Percentiles rank a stretch among this genome's conserved stretches.
Evolutionary conservation across 2,329 filamentous ascomycete genomes (phyloP).

Genomic region (Penicillium brasilianum): DNA sequence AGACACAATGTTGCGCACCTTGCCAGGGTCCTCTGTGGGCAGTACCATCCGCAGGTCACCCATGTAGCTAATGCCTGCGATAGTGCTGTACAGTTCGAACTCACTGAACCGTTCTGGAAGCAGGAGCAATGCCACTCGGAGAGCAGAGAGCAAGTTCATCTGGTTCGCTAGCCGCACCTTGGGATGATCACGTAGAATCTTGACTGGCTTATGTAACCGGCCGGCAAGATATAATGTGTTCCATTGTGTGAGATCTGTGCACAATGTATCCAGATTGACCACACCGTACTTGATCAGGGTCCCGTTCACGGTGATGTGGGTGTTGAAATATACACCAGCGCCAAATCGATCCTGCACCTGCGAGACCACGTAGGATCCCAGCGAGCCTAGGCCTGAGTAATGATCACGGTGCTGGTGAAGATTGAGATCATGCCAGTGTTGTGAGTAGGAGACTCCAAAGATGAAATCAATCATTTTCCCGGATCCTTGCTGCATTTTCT

Average conservation of each 20-base stretch:
- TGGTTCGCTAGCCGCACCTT: slow-evolving; percentile 93
- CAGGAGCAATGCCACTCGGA: slow-evolving; percentile 86
- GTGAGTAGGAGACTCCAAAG: slow-evolving; percentile 89
- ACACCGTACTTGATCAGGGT: slow-evolving; percentile 98
- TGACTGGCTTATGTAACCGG: slow-evolving; percentile 94
- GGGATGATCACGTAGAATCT: slow-evolving; percentile 93
- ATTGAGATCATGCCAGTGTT: slow-evolving; percentile 97
- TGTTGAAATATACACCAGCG: slow-evolving; percentile 97
- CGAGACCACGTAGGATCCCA: slow-evolving; percentile 85
- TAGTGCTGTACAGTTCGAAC: slow-evolving; percentile 84
- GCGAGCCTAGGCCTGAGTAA: slow-evolving; percentile 81
- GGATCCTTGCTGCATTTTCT: slow-evolving; percentile 81
- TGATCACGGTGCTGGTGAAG: slow-evolving; percentile 86
- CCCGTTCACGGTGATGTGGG: slow-evolving; percentile 91
- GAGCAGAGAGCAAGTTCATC: slow-evolving; percentile 88
- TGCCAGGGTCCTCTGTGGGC: slow-evolving; percentile 86
- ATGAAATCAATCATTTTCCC: slow-evolving; percentile 99
- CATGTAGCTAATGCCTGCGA: slow-evolving; percentile 89
- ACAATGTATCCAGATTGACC: slow-evolving; percentile 89
- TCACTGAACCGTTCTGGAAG: slow-evolving; percentile 86
- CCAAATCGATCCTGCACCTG: slow-evolving; percentile 85
- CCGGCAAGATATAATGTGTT: slow-evolving; percentile 95
- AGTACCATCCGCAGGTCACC: slow-evolving; percentile 96
- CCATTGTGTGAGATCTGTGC: slow-evolving; percentile 85
- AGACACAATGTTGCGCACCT: slow-evolving; percentile 91